A percentile compares a stretch with the other conserved stretches of the same genome.
phyloP scores from a whole-genome alignment of 371 early-diverging fungal species.

The Nematocida sp. region DNA sequence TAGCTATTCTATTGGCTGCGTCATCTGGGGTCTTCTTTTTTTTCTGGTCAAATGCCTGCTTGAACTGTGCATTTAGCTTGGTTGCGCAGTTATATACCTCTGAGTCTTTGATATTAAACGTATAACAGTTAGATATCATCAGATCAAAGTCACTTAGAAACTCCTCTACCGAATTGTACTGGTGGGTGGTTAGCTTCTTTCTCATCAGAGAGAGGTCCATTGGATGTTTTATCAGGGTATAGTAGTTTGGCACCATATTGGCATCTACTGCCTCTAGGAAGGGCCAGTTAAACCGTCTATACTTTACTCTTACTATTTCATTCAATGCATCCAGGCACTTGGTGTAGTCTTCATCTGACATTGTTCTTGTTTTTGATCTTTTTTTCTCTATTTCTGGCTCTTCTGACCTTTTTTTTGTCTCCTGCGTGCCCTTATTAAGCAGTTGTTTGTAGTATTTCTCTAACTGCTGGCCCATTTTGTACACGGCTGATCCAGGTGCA shows the following conservation, averaged over 20 bases:
- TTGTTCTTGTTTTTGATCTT: conserved; percentile 5
- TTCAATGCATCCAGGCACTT: conserved; percentile 52
- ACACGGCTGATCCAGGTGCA: conserved; percentile 50
- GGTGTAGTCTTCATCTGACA: conserved; percentile 57
- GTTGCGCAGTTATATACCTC: conserved; percentile 70
- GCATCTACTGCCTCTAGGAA: conserved; percentile 76
- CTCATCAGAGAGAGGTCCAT: conserved; percentile 59
- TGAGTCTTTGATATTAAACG: conserved; percentile 77
- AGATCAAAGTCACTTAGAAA: conserved; percentile 59
- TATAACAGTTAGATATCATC: conserved; percentile 78
- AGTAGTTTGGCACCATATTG: conserved; percentile 70
- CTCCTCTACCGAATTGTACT: conserved; percentile 52
- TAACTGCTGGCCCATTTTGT: conserved; percentile 56
- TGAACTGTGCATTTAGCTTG: conserved; percentile 53
- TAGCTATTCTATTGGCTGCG: conserved; percentile 42
- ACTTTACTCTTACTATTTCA: conserved; percentile 57
- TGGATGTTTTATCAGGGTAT: conserved; percentile 66
- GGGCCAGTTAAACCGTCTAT: conserved; percentile 67
- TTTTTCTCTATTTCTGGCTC: conserved; percentile 19
- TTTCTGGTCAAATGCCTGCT: conserved; percentile 33
- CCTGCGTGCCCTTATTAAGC: conserved; percentile 35
- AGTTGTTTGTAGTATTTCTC: conserved; percentile 57
- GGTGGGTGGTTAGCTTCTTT: conserved; percentile 46
- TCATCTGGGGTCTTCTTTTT: conserved; percentile 37
- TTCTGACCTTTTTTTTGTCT: conserved; percentile 37